These are phyloP conservation scores for Mycocentrospora acerina DNA, from an alignment of 2,329 filamentous ascomycete genomes.

Conservation along the genomic window DNA sequence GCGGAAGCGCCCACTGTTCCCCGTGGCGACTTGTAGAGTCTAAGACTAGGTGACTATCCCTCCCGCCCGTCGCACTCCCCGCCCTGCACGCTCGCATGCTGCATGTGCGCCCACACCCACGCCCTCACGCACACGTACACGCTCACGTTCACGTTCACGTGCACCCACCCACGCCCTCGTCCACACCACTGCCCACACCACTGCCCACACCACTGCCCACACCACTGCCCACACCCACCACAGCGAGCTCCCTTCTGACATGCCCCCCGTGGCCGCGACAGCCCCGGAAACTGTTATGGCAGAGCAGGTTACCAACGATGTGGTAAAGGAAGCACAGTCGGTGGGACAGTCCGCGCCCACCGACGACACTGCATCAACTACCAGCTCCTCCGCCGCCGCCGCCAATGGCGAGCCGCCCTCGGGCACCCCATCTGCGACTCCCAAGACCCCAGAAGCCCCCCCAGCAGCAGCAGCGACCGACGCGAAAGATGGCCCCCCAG, in stretches of 20 bases:
- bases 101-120: slow-evolving; percentile 19
- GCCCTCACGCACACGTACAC: slow-evolving; percentile 2
- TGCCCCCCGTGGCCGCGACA: slow-evolving; percentile 36
- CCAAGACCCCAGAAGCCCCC: slow-evolving; percentile 24
- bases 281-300: slow-evolving; percentile 67
- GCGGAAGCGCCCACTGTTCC: slow-evolving; percentile 43
- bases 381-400: slow-evolving; percentile 58
- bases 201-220: too few relatives aligned
- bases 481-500: too few relatives aligned
- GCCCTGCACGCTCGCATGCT: slow-evolving; percentile 25
- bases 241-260: slow-evolving; percentile 37
- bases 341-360: slow-evolving; percentile 63
- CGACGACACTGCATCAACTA: slow-evolving; percentile 65
- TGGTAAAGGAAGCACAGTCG: slow-evolving; percentile 71
- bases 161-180: slow-evolving; percentile 5
- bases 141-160: slow-evolving; percentile 7
- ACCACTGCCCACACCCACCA: slow-evolving; percentile 15
- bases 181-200: too few relatives aligned
- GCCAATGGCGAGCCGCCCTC: slow-evolving; percentile 49
- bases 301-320: slow-evolving; percentile 70
- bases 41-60: slow-evolving; percentile 44
- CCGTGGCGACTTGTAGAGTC: slow-evolving; percentile 43
- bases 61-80: slow-evolving; percentile 23
- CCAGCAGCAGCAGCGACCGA: too few relatives aligned
- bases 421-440: slow-evolving; percentile 35